Percentiles rank a stretch among this genome's conserved stretches.
Conservation (phyloP, 75 land plant genomes). For the Azolla pinnata region DNA sequence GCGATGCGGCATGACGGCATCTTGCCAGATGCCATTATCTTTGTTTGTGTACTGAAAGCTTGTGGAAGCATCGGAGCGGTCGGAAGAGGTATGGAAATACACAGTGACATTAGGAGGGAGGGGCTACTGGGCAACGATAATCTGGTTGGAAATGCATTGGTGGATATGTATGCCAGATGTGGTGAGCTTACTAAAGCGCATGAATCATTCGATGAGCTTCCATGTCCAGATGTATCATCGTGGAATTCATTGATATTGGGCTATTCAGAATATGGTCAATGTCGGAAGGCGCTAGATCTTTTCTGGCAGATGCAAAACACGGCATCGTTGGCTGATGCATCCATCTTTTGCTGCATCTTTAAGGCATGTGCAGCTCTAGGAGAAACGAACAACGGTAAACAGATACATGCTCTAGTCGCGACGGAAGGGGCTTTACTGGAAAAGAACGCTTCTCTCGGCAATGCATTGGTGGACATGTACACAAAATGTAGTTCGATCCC, state of each 20-base stretch:
- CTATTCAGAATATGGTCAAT: constrained; percentile 33
- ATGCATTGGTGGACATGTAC: constrained; percentile 24
- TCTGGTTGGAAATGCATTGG: constrained; percentile 4
- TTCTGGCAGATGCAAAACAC: constrained; percentile 40
- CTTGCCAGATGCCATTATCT: constrained; percentile 16
- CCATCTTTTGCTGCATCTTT: constrained; percentile 36
- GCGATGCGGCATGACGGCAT: constrained; percentile 15
- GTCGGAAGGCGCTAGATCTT: constrained; percentile 30
- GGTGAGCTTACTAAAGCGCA: constrained; percentile 30
- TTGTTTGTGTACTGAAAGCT: constrained; percentile 25
- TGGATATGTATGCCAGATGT: constrained; percentile 22
- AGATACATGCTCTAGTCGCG: constrained; percentile 36
- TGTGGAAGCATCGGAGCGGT: constrained; percentile 19
- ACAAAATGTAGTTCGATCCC: constrained; percentile 19
- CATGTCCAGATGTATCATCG: constrained; percentile 41
- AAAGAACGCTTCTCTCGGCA: constrained; percentile 24
- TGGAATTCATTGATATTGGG: constrained; percentile 64
- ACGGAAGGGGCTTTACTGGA: constrained; percentile 14
- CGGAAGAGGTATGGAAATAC: constrained; percentile 13
- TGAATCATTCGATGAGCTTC: constrained; percentile 30
- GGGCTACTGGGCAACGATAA: constrained; percentile 15
- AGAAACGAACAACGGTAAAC: constrained; percentile 28
- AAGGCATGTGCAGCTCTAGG: constrained; percentile 42
- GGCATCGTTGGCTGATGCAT: constrained; percentile 29
- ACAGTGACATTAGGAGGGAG: constrained; percentile 19